A percentile compares a stretch with the other conserved stretches of the same genome.
Conservation (phyloP, 192 early-diverging fungal genomes). For the Coemansia sp. region DNA sequence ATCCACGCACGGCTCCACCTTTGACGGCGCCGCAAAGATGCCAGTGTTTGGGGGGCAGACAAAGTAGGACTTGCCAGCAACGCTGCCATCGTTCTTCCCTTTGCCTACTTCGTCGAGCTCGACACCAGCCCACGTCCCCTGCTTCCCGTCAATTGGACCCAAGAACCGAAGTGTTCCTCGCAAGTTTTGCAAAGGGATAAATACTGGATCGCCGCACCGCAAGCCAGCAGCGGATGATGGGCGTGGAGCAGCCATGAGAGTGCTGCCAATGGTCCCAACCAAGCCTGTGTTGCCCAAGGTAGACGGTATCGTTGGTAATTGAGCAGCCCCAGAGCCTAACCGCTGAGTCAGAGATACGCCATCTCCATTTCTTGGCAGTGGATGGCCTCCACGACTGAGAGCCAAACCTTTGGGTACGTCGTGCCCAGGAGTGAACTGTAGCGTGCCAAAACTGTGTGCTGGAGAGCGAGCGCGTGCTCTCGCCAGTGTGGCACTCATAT, state of each 20-base stretch:
- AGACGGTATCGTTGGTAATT: neutral
- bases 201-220: slow-evolving; percentile 61
- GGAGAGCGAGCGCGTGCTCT: slow-evolving; percentile 15
- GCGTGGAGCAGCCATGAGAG: neutral
- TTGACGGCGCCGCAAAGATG: slow-evolving; percentile 71
- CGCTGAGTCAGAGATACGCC: neutral
- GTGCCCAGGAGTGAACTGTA: neutral
- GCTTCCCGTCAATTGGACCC: slow-evolving; percentile 74
- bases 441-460: neutral
- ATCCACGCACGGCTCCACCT: slow-evolving; percentile 39
- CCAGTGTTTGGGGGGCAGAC: slow-evolving; percentile 68
- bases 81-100: slow-evolving; percentile 80
- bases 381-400: neutral
- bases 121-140: slow-evolving; percentile 79
- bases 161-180: slow-evolving; percentile 70
- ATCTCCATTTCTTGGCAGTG: neutral
- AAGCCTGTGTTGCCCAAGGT: neutral
- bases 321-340: slow-evolving; percentile 6
- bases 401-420: neutral
- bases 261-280: neutral
- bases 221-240: slow-evolving; percentile 19
- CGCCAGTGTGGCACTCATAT: neutral
- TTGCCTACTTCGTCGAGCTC: slow-evolving; percentile 70
- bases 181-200: slow-evolving; percentile 61
- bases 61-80: slow-evolving; percentile 72